phyloP scores from a whole-genome alignment of 441 rosid genomes.

The Euphorbia schlechtendalii region DNA sequence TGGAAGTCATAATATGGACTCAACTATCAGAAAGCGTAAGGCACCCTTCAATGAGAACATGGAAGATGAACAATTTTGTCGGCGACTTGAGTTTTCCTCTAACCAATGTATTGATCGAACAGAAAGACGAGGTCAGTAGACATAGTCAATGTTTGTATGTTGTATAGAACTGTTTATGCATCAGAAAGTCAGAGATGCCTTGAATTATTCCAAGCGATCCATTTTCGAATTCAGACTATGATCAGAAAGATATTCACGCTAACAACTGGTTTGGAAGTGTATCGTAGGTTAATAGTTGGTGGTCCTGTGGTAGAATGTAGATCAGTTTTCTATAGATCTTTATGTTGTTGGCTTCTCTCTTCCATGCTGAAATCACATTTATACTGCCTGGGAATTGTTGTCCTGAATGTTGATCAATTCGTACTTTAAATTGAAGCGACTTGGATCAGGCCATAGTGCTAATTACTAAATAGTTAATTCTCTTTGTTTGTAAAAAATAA shows the following conservation, averaged over 20 bases:
- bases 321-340: too few relatives aligned
- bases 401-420: neutral
- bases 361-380: slow-evolving; percentile 9
- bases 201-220: slow-evolving; percentile 20
- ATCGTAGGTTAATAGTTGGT: too few relatives aligned
- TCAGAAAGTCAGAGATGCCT: slow-evolving; percentile 24
- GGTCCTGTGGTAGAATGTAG: too few relatives aligned
- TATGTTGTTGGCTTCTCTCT: too few relatives aligned
- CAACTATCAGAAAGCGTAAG: slow-evolving; percentile 42
- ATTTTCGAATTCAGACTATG: slow-evolving; percentile 24
- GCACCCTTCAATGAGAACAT: slow-evolving; percentile 32
- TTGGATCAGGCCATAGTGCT: slow-evolving; percentile 10
- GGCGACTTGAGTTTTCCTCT: slow-evolving; percentile 33
- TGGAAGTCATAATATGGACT: slow-evolving; percentile 34
- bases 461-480: too few relatives aligned
- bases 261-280: slow-evolving; percentile 24
- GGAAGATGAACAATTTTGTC: slow-evolving; percentile 37
- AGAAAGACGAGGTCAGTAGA: slow-evolving; percentile 45
- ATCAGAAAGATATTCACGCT: slow-evolving; percentile 16
- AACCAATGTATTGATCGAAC: slow-evolving; percentile 22
- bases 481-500: too few relatives aligned
- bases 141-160: slow-evolving; percentile 18
- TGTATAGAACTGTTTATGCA: slow-evolving; percentile 28
- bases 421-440: neutral
- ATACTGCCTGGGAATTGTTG: neutral